Conservation (phyloP, 2,329 filamentous ascomycete species). For the Trichophyton equinum region DNA sequence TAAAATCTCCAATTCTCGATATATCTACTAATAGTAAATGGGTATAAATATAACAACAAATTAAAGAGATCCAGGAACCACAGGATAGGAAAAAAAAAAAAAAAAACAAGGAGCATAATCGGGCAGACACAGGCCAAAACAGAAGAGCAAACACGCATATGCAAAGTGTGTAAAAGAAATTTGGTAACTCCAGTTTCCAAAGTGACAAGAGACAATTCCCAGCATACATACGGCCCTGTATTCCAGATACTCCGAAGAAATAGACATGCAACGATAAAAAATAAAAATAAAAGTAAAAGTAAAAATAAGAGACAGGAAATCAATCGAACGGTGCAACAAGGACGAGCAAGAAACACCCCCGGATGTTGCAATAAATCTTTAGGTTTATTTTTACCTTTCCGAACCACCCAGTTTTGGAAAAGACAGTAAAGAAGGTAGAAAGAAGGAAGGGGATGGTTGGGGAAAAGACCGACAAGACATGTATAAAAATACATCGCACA, state of each 20-base stretch:
- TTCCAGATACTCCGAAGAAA: neutral
- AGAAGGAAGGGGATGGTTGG: too few relatives aligned
- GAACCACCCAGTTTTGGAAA: neutral
- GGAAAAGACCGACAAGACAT: neutral
- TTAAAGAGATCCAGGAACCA: neutral
- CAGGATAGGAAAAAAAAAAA: neutral
- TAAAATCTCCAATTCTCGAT: neutral
- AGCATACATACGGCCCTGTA: constrained; percentile 3
- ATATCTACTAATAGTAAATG: neutral
- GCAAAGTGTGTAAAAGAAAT: neutral
- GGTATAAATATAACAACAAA: neutral
- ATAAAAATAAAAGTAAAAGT: neutral
- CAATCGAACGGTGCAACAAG: neutral
- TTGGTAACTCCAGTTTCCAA: constrained; percentile 1
- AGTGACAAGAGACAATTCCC: neutral
- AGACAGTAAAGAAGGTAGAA: neutral
- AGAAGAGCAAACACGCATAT: neutral
- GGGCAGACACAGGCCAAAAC: neutral
- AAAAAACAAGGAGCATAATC: neutral
- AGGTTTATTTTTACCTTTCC: constrained; percentile 1
- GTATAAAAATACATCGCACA: neutral
- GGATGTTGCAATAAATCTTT: neutral
- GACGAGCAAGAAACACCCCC: neutral
- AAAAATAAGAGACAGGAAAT: neutral
- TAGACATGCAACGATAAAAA: neutral